phyloP scores from a whole-genome alignment of 768 basidiomycete genomes.

The Leccinum boreale region DNA sequence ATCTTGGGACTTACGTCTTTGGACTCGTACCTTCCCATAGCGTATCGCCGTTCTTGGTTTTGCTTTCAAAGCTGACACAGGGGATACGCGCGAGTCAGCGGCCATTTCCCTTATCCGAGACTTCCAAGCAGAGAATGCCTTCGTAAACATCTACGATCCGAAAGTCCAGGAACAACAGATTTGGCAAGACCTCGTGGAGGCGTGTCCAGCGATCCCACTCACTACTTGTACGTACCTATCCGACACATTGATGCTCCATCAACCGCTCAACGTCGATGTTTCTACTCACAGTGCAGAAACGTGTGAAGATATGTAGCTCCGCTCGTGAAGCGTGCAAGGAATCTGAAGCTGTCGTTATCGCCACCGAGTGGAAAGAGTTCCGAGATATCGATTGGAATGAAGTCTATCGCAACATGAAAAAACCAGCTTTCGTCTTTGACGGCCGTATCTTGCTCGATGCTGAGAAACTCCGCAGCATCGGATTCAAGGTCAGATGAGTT shows the following conservation, averaged over 20 bases:
- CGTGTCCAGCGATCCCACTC: slow-evolving; percentile 58
- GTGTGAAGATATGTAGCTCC: slow-evolving; percentile 72
- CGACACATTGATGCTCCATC: background rate
- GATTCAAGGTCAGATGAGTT: slow-evolving; percentile 65
- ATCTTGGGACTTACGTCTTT: slow-evolving; percentile 4
- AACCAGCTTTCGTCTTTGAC: slow-evolving; percentile 98
- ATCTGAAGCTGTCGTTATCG: slow-evolving; percentile 92
- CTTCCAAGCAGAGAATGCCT: slow-evolving; percentile 87
- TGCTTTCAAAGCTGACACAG: slow-evolving; percentile 99
- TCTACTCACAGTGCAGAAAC: slow-evolving; percentile 68
- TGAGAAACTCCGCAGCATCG: slow-evolving; percentile 75
- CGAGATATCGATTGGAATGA: slow-evolving; percentile 84
- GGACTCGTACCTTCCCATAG: slow-evolving; percentile 35
- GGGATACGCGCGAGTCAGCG: slow-evolving; percentile 97
- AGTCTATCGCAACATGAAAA: slow-evolving; percentile 87
- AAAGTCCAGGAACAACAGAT: slow-evolving; percentile 85
- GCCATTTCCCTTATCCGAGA: slow-evolving; percentile 92
- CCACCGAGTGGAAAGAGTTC: slow-evolving; percentile 99
- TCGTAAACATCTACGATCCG: slow-evolving; percentile 89
- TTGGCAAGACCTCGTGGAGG: slow-evolving; percentile 75
- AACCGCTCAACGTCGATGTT: background rate
- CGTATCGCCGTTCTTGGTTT: slow-evolving; percentile 96
- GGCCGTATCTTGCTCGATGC: slow-evolving; percentile 86
- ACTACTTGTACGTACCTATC: slow-evolving; percentile 56
- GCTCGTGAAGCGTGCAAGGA: slow-evolving; percentile 86